Evolutionary conservation across 768 basidiomycete genomes (phyloP).

Genomic region (Amanita inopinata): DNA sequence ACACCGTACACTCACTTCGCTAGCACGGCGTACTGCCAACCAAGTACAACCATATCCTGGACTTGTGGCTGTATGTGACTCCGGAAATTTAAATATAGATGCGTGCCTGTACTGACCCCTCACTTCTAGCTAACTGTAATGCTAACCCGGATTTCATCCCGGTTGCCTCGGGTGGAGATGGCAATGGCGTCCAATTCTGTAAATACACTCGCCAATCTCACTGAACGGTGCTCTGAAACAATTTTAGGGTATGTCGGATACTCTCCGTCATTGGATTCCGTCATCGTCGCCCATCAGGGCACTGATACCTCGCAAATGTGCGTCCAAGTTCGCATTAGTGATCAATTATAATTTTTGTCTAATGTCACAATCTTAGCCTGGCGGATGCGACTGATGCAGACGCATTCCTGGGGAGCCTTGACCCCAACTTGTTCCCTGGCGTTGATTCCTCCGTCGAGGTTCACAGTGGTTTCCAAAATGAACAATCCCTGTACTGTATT

Average conservation of each 20-base stretch:
- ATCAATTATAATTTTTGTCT: neutral
- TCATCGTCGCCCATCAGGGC: conserved; percentile 36
- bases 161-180: conserved; percentile 36
- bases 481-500: conserved; percentile 28
- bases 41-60: conserved; percentile 32
- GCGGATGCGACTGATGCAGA: conserved; percentile 30
- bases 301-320: conserved; percentile 29
- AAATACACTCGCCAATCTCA: neutral
- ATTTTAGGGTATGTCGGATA: conserved; percentile 20
- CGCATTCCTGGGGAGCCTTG: conserved; percentile 21
- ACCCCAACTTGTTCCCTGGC: conserved; percentile 36
- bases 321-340: conserved; percentile 5
- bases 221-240: neutral
- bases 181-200: conserved; percentile 29
- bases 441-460: conserved; percentile 29
- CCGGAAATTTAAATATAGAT: neutral
- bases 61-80: conserved; percentile 32
- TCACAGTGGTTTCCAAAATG: conserved; percentile 34
- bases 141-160: conserved; percentile 33
- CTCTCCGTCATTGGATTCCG: conserved; percentile 22
- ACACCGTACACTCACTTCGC: conserved; percentile 36
- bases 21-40: conserved; percentile 32
- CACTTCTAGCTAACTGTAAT: conserved; percentile 26
- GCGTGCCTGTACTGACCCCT: neutral
- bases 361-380: conserved; percentile 16